Percentiles rank a stretch among this genome's conserved stretches.
Conservation (phyloP, 768 basidiomycete genomes). For the Trametes cubensis region DNA sequence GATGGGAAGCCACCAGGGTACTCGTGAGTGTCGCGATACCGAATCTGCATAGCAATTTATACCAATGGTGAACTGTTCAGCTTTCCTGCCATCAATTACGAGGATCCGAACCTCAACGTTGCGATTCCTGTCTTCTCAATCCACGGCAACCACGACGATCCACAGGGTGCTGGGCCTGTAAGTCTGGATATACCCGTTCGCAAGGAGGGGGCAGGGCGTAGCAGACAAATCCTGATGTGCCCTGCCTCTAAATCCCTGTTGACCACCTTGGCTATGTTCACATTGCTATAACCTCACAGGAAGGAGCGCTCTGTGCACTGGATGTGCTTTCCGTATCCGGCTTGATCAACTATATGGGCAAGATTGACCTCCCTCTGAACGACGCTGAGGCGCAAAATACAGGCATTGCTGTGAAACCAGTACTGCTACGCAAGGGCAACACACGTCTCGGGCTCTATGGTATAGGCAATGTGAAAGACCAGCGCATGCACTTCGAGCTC, state of each 20-base stretch:
- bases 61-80: slow-evolving; percentile 43
- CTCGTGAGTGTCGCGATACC: slow-evolving; percentile 54
- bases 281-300: slow-evolving; percentile 45
- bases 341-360: slow-evolving; percentile 97
- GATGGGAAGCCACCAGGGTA: slow-evolving; percentile 87
- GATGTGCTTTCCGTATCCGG: slow-evolving; percentile 94
- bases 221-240: too few species aligned
- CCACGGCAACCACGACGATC: slow-evolving; percentile 99
- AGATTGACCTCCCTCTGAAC: slow-evolving; percentile 81
- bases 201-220: too few species aligned
- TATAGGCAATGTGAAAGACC: slow-evolving; percentile 95
- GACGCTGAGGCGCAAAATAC: slow-evolving; percentile 65
- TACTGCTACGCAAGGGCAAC: slow-evolving; percentile 87
- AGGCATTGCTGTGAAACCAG: slow-evolving; percentile 86
- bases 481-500: slow-evolving; percentile 95
- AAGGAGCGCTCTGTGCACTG: slow-evolving; percentile 93
- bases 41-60: neutral
- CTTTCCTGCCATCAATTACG: slow-evolving; percentile 96
- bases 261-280: neutral
- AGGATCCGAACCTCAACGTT: slow-evolving; percentile 94
- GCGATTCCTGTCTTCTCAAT: slow-evolving; percentile 98
- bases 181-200: slow-evolving; percentile 33
- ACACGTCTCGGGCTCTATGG: slow-evolving; percentile 93
- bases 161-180: slow-evolving; percentile 92
- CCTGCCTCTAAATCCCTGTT: too few species aligned